Percentiles rank a stretch among this genome's conserved stretches.
Conservation (phyloP, 768 basidiomycete species). For the Mycena crocata region DNA sequence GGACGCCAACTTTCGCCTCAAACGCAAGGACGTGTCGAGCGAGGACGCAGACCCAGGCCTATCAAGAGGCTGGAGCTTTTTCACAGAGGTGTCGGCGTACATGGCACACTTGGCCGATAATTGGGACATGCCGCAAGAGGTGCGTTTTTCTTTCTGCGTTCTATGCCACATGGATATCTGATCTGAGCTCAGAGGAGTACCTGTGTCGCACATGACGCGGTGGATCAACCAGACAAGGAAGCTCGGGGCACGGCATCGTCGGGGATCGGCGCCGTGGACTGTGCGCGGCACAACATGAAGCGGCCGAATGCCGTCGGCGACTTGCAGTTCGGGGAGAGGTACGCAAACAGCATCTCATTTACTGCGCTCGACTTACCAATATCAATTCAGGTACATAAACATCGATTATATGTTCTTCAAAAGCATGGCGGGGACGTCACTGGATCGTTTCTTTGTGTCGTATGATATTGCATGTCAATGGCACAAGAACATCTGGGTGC, state of each 20-base stretch:
- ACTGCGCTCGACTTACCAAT: too few species aligned
- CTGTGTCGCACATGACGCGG: background rate
- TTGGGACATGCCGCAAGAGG: slow-evolving; percentile 8
- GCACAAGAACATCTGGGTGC: slow-evolving; percentile 27
- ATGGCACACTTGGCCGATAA: slow-evolving; percentile 13
- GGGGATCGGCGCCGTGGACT: background rate
- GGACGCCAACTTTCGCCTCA: slow-evolving; percentile 40
- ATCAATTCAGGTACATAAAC: background rate
- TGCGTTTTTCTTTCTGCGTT: too few species aligned
- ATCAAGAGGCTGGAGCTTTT: slow-evolving; percentile 27
- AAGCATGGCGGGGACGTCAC: background rate
- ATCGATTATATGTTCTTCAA: background rate
- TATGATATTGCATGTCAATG: slow-evolving; percentile 40
- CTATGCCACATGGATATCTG: background rate
- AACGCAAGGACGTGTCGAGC: slow-evolving; percentile 26
- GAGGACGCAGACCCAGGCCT: slow-evolving; percentile 31
- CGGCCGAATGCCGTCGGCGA: background rate
- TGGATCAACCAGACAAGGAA: background rate
- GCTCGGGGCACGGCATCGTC: background rate
- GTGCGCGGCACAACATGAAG: background rate
- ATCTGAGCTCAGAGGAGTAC: background rate
- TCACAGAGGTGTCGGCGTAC: slow-evolving; percentile 14
- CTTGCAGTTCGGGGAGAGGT: background rate
- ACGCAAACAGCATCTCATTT: too few species aligned
- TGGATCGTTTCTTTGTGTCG: slow-evolving; percentile 25